Percentiles rank a stretch among this genome's conserved stretches.
phyloP scores from a whole-genome alignment of 805 yeast genomes.

The Candida xiaguanensis region DNA sequence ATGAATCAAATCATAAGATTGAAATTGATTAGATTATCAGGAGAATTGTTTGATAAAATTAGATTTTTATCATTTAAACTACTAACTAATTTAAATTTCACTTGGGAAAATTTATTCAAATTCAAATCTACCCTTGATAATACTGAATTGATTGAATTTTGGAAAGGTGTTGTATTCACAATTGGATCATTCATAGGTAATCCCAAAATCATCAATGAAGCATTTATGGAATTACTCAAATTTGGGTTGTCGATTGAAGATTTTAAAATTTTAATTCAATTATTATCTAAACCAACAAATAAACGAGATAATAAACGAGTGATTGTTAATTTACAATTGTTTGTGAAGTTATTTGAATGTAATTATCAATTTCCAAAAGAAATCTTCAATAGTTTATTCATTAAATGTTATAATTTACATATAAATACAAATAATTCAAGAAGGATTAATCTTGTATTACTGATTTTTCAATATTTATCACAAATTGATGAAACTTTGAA shows the following conservation, averaged over 20 bases:
- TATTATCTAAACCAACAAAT: conserved; percentile 14
- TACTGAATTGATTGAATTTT: conserved; percentile 30
- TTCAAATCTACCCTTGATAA: background rate
- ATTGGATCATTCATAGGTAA: conserved; percentile 56
- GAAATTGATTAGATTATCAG: conserved; percentile 51
- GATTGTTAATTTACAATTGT: conserved; percentile 21
- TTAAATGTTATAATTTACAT: conserved; percentile 54
- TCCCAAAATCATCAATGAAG: conserved; percentile 38
- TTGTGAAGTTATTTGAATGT: conserved; percentile 40
- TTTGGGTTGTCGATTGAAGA: conserved; percentile 18
- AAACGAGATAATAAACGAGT: conserved; percentile 17
- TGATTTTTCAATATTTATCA: conserved; percentile 41
- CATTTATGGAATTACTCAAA: conserved; percentile 31
- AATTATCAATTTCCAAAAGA: conserved; percentile 29
- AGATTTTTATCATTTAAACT: conserved; percentile 41
- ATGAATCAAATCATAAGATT: conserved; percentile 15
- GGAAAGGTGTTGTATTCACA: conserved; percentile 53
- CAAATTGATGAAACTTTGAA: conserved; percentile 9
- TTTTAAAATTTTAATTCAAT: conserved; percentile 14
- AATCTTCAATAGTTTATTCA: conserved; percentile 33
- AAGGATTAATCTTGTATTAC: conserved; percentile 37
- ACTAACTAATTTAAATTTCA: conserved; percentile 9
- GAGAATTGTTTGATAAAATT: conserved; percentile 60
- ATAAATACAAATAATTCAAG: conserved; percentile 41
- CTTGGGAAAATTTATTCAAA: conserved; percentile 7